A percentile compares a stretch with the other conserved stretches of the same genome.
These are phyloP conservation scores for Phytopythium helicoides DNA, from an alignment of 352 stramenopile genomes.

Conservation along the genomic window DNA sequence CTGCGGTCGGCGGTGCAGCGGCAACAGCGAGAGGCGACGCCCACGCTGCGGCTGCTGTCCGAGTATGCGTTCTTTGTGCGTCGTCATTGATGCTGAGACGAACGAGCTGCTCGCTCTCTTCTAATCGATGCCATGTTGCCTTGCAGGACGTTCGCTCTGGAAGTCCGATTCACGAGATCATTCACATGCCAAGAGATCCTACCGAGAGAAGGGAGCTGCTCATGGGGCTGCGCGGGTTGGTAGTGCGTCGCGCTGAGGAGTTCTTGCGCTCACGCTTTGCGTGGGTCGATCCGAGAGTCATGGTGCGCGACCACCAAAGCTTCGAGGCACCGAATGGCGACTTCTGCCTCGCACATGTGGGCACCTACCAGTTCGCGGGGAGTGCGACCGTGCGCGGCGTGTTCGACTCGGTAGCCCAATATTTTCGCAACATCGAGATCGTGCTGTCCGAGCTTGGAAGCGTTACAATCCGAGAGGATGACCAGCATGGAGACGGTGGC, in stretches of 20 bases:
- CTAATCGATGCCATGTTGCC: background rate
- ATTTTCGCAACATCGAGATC: conserved; percentile 26
- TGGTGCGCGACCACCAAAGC: conserved; percentile 11
- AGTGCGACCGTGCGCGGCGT: conserved; percentile 14
- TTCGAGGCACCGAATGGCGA: conserved; percentile 21
- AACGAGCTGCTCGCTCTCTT: background rate
- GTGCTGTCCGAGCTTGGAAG: conserved; percentile 27
- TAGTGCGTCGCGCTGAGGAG: conserved; percentile 21
- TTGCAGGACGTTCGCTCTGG: background rate
- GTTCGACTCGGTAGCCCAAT: conserved; percentile 20
- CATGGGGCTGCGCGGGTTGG: conserved; percentile 18
- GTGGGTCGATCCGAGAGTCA: conserved; percentile 18
- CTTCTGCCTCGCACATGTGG: conserved; percentile 29
- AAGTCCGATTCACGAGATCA: conserved; percentile 18
- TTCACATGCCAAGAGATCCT: conserved; percentile 21
- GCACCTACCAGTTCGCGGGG: conserved; percentile 22
- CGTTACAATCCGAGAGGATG: conserved; percentile 25
- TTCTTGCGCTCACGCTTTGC: conserved; percentile 29
- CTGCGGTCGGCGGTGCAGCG: conserved; percentile 14
- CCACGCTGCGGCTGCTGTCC: conserved; percentile 3
- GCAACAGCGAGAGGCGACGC: conserved; percentile 3
- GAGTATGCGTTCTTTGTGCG: conserved; percentile 7
- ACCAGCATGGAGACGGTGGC: conserved; percentile 13
- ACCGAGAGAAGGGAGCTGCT: conserved; percentile 16
- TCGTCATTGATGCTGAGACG: background rate